Percentiles rank a stretch among this genome's conserved stretches.
Conservation (phyloP, 2,329 filamentous ascomycete species). For the Aureobasidium mangrovei region DNA sequence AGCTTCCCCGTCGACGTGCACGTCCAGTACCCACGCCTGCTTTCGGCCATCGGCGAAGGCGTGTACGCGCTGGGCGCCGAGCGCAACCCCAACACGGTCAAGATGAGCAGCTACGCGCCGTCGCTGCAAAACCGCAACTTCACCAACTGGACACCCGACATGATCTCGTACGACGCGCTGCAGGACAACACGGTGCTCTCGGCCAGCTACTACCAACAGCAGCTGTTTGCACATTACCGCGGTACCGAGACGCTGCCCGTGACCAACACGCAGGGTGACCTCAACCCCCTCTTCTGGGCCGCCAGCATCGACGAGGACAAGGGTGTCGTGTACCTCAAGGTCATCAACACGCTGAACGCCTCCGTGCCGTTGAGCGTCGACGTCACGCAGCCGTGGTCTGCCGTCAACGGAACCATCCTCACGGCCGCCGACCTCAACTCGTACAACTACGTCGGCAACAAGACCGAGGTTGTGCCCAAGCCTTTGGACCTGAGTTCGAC, state of each 20-base stretch:
- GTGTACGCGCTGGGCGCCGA: slow-evolving; percentile 25
- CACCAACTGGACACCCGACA: slow-evolving; percentile 27
- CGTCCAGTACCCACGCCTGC: slow-evolving; percentile 22
- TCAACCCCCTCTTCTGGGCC: slow-evolving; percentile 27
- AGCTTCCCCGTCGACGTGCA: slow-evolving; percentile 19
- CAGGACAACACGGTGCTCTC: slow-evolving; percentile 24
- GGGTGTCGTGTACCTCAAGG: slow-evolving; percentile 17
- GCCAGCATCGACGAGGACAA: slow-evolving; percentile 21
- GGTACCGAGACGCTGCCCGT: slow-evolving; percentile 26
- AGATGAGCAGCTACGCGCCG: slow-evolving; percentile 24
- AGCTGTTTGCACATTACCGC: slow-evolving; percentile 23
- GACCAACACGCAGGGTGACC: slow-evolving; percentile 18
- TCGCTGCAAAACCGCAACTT: slow-evolving; percentile 27
- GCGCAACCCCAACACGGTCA: slow-evolving; percentile 24
- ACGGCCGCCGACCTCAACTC: slow-evolving; percentile 19
- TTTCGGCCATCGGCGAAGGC: slow-evolving; percentile 24
- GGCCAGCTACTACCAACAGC: slow-evolving; percentile 26
- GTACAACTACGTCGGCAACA: slow-evolving; percentile 23
- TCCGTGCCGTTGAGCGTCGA: slow-evolving; percentile 20
- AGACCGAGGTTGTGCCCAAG: slow-evolving; percentile 20
- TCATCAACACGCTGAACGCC: slow-evolving; percentile 21
- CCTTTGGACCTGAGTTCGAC: slow-evolving; percentile 16
- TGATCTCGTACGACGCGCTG: slow-evolving; percentile 27
- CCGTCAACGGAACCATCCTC: slow-evolving; percentile 24
- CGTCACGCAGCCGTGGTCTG: slow-evolving; percentile 17